Evolutionary conservation across 2,329 filamentous ascomycete species (phyloP).

Genomic region (Westerdykella aurantiaca): DNA sequence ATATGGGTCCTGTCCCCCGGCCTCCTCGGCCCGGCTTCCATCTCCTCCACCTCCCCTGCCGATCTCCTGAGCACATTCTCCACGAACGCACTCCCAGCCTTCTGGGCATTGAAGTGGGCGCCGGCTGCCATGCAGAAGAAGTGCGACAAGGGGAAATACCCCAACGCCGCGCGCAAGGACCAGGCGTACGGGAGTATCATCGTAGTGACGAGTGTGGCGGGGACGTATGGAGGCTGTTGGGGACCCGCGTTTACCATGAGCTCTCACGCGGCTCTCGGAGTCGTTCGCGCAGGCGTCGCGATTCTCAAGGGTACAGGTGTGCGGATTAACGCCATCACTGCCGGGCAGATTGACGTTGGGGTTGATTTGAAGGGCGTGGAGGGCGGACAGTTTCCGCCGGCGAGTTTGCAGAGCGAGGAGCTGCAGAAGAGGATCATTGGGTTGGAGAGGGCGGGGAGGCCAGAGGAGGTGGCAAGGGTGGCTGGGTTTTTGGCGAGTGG

Average conservation of each 20-base stretch:
- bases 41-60: constrained; percentile 51
- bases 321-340: constrained; percentile 51
- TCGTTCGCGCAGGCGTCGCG: constrained; percentile 54
- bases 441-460: constrained; percentile 52
- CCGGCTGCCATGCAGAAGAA: constrained; percentile 59
- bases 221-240: constrained; percentile 54
- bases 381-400: constrained; percentile 52
- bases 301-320: constrained; percentile 54
- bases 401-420: constrained; percentile 46
- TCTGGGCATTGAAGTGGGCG: constrained; percentile 60
- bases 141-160: constrained; percentile 50
- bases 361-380: constrained; percentile 47
- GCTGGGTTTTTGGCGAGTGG: constrained; percentile 58
- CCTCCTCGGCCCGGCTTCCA: constrained; percentile 53
- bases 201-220: constrained; percentile 55
- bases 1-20: constrained; percentile 54
- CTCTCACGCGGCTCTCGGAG: constrained; percentile 55
- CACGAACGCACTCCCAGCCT: constrained; percentile 56
- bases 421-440: constrained; percentile 50
- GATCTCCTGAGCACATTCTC: constrained; percentile 56
- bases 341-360: constrained; percentile 45
- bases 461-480: constrained; percentile 55
- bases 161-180: constrained; percentile 57
- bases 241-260: constrained; percentile 58
- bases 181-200: constrained; percentile 57